These are phyloP conservation scores for Rhizophagus clarus DNA, from an alignment of 192 early-diverging fungal species.

Conservation along the genomic window DNA sequence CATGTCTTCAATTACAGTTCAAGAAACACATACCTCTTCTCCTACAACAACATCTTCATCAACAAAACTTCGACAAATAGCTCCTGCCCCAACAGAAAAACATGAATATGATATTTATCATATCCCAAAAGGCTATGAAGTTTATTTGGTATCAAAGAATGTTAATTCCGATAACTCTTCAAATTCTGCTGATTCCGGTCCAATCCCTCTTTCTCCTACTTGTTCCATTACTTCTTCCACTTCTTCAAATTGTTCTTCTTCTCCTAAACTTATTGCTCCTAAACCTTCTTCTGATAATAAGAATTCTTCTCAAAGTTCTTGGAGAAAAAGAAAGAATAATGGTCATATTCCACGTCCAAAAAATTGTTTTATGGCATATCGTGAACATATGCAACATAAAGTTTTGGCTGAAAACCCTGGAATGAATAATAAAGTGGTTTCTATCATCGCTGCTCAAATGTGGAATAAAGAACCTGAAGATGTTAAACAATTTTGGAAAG, in stretches of 20 bases:
- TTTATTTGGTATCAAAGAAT: constrained; percentile 22
- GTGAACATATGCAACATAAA: constrained; percentile 54
- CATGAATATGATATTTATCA: constrained; percentile 30
- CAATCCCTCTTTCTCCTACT: neutral
- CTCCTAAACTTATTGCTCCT: neutral
- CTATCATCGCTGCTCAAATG: constrained; percentile 30
- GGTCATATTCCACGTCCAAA: constrained; percentile 41
- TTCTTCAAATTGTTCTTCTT: neutral
- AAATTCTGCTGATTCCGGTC: neutral
- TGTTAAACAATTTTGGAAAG: constrained; percentile 24
- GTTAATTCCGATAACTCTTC: neutral
- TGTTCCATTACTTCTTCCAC: neutral
- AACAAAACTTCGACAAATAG: constrained; percentile 21
- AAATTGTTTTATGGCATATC: constrained; percentile 46
- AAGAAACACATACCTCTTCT: neutral
- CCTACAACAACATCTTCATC: neutral
- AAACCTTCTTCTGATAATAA: neutral
- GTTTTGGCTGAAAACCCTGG: constrained; percentile 24
- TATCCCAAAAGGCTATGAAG: constrained; percentile 31
- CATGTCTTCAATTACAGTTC: neutral
- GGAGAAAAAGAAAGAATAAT: constrained; percentile 21
- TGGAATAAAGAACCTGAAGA: constrained; percentile 38
- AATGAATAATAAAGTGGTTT: constrained; percentile 36
- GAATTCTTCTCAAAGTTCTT: neutral
- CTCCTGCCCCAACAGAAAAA: constrained; percentile 23